Conservation (phyloP, 768 basidiomycete genomes). For the Naematelia aurantialba region DNA sequence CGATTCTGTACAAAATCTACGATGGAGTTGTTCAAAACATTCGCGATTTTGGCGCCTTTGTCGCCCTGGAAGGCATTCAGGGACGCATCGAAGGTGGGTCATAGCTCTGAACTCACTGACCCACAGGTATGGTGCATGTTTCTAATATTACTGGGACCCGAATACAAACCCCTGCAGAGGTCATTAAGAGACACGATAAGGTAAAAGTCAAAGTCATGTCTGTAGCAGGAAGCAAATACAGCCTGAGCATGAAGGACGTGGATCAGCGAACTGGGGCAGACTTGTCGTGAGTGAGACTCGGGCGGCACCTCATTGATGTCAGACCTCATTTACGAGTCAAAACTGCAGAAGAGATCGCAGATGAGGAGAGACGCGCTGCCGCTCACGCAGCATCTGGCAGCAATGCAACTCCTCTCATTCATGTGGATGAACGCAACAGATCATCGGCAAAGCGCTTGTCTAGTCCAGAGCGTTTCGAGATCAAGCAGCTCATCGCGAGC, state of each 20-base stretch:
- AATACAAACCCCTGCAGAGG: constrained; percentile 79
- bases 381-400: constrained; percentile 68
- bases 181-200: constrained; percentile 74
- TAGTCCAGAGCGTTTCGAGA: constrained; percentile 97
- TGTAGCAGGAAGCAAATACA: constrained; percentile 71
- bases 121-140: constrained; percentile 90
- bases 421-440: constrained; percentile 45
- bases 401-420: constrained; percentile 73
- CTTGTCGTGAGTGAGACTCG: constrained; percentile 58
- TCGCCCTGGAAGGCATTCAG: constrained; percentile 76
- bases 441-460: constrained; percentile 83
- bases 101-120: background rate
- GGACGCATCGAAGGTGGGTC: constrained; percentile 80
- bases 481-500: constrained; percentile 96
- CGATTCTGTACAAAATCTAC: constrained; percentile 92
- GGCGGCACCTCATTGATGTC: background rate
- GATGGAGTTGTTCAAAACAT: constrained; percentile 75
- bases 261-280: constrained; percentile 87
- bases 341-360: constrained; percentile 81
- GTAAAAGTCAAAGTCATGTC: constrained; percentile 98
- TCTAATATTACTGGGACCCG: constrained; percentile 80
- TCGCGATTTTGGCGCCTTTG: constrained; percentile 95
- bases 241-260: constrained; percentile 96
- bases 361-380: constrained; percentile 67
- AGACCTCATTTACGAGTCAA: constrained; percentile 85